These are phyloP conservation scores for Cucurbita ficifolia DNA, from an alignment of 306 rosid genomes.

Conservation along the genomic window DNA sequence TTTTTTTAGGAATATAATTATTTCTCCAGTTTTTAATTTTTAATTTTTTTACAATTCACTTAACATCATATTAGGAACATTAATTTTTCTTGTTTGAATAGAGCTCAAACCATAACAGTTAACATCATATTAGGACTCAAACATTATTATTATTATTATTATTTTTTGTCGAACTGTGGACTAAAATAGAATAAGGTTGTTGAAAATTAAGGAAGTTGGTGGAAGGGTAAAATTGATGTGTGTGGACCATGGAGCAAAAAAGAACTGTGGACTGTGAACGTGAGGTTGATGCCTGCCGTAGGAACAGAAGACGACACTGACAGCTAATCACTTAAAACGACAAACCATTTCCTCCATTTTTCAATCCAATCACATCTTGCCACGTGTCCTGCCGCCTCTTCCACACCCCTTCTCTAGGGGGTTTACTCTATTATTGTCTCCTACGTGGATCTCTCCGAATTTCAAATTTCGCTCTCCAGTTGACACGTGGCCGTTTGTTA, in stretches of 20 bases:
- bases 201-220: background rate
- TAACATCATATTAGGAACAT: too few relatives aligned
- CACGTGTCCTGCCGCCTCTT: slow-evolving; percentile 15
- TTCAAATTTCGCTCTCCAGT: background rate
- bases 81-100: too few relatives aligned
- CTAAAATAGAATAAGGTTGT: background rate
- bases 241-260: background rate
- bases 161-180: background rate
- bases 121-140: too few relatives aligned
- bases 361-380: background rate
- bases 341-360: background rate
- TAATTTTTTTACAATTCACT: too few relatives aligned
- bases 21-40: too few relatives aligned
- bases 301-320: slow-evolving; percentile 21
- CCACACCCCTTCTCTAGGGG: background rate
- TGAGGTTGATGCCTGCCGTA: slow-evolving; percentile 10
- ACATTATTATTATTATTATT: too few relatives aligned
- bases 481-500: slow-evolving; percentile 7
- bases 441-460: slow-evolving; percentile 7
- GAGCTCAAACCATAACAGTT: too few relatives aligned
- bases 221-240: slow-evolving; percentile 4
- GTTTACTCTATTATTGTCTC: background rate
- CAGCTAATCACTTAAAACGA: slow-evolving; percentile 8
- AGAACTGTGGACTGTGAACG: slow-evolving; percentile 1
- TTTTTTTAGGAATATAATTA: too few relatives aligned